These are phyloP conservation scores for Solanum okadae DNA, from an alignment of 257 asterid genomes.

Conservation along the genomic window DNA sequence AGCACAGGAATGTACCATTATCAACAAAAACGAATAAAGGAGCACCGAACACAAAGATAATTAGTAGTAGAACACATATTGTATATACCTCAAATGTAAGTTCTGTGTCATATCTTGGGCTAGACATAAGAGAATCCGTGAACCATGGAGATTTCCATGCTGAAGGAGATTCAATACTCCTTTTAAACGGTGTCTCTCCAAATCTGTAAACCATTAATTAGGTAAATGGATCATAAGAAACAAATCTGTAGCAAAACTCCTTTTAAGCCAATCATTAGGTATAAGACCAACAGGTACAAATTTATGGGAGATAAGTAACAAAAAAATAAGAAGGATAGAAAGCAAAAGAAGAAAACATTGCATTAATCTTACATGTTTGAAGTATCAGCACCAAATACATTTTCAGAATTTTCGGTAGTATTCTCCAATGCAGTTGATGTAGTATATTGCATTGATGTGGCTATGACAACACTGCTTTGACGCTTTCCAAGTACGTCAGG, in stretches of 20 bases:
- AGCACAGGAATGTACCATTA: slow-evolving; percentile 4
- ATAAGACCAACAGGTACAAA: neutral
- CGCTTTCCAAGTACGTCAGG: slow-evolving; percentile 38
- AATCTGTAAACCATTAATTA: slow-evolving; percentile 27
- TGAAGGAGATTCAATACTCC: slow-evolving; percentile 82
- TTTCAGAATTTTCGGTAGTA: slow-evolving; percentile 48
- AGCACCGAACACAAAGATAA: neutral
- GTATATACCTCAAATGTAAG: slow-evolving; percentile 61
- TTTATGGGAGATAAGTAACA: neutral
- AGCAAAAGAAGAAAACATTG: neutral
- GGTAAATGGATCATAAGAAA: neutral
- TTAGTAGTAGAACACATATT: neutral
- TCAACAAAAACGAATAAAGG: neutral
- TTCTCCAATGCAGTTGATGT: slow-evolving; percentile 25
- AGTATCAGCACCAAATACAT: slow-evolving; percentile 31
- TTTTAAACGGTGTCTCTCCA: slow-evolving; percentile 67
- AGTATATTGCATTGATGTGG: slow-evolving; percentile 39
- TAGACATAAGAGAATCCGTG: slow-evolving; percentile 50
- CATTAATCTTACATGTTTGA: slow-evolving; percentile 49
- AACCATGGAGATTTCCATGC: slow-evolving; percentile 99
- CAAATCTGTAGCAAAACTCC: slow-evolving; percentile 25
- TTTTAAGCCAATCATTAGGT: slow-evolving; percentile 14
- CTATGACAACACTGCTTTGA: slow-evolving; percentile 26
- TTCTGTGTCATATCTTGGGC: slow-evolving; percentile 69
- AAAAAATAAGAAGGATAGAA: neutral